These are phyloP conservation scores for Leishmania lainsoni DNA, from an alignment of 208 protist genomes.

Conservation along the genomic window DNA sequence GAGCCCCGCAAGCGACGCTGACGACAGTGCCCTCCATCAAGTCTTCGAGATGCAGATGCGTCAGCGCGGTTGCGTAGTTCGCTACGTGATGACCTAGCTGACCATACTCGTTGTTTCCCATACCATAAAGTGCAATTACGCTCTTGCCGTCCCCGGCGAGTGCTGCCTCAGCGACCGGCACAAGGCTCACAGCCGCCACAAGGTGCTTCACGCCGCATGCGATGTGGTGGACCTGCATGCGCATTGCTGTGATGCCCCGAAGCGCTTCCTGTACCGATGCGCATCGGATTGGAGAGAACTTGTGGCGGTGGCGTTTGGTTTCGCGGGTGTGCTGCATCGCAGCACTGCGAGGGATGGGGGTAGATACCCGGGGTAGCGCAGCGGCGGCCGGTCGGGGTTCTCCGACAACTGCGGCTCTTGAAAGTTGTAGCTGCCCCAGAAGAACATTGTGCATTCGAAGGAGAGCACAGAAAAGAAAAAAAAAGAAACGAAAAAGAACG, in stretches of 20 bases:
- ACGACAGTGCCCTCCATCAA: conserved; percentile 42
- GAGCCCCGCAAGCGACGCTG: conserved; percentile 68
- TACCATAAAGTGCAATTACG: conserved; percentile 42
- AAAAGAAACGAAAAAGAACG: not conserved
- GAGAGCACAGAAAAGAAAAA: not conserved
- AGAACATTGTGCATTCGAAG: conserved; percentile 56
- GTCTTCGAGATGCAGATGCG: conserved; percentile 55
- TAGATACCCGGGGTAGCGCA: conserved; percentile 73
- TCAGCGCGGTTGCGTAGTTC: conserved; percentile 64
- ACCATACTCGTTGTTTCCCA: conserved; percentile 78
- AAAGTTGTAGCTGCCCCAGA: conserved; percentile 89
- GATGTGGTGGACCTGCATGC: conserved; percentile 43
- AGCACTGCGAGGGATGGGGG: conserved; percentile 50
- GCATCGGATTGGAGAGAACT: conserved; percentile 12
- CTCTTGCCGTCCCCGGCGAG: not conserved
- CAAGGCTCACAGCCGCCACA: conserved; percentile 36
- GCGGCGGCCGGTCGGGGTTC: conserved; percentile 40
- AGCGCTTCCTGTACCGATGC: conserved; percentile 24
- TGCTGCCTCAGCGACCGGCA: not conserved
- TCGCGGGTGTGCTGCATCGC: conserved; percentile 7
- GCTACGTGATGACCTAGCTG: conserved; percentile 72
- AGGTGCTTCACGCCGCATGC: conserved; percentile 69
- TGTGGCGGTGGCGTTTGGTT: not conserved
- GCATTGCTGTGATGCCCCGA: conserved; percentile 13
- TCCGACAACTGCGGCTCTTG: conserved; percentile 53